Evolutionary conservation across 2,329 filamentous ascomycete species (phyloP), one percentile per base, ranked within the genome.

Genomic region (Alternaria solani): DNA sequence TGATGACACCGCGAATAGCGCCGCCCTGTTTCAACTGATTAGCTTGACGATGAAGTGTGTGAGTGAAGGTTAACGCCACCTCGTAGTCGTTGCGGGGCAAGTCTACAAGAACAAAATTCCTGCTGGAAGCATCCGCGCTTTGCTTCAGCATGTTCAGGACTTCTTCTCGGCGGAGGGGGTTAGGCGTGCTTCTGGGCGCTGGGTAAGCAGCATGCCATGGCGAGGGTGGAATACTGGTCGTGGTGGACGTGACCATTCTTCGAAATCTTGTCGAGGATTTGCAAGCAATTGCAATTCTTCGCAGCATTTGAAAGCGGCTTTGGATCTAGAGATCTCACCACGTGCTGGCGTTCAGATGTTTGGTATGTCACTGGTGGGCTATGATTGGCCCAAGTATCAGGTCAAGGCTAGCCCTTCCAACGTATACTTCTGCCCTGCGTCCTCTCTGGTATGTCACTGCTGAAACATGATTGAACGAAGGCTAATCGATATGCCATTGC

Each of bases 1-100:
- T 87, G 63, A 90, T 79, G 1, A 87, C 88, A 2, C 82, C 83
- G 8, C 78, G 77, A 55, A 90, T 85, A 0, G 87, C 89, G 41
- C 87, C 88, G 26, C 88, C 88, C 85, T 86, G 60, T n/a, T 18
- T 18, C 36, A 16, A 38, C 16, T n/a, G 14, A n/a, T 36, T 16
- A 36, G 32, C 5, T 14, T 36, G 11, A 36, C 4, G 16, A 16
- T 36, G 16, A 36, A 1, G 32, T 2, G 32, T 16, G 16, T n/a
- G 7, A 2, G 4, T 39, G 16, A 36, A 7, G 7, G 25, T 32
- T n/a, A 32, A 41, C 5, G 8, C 23, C 14, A 84, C 82, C 69
- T 83, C 81, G 78, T 83, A 84, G 65, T 87, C 85, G 4, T 75
- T 81, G 26, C 84, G 79, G 18, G 85, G 81, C n/a, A 87, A 81